Percentiles rank a stretch among this genome's conserved stretches.
Evolutionary conservation across 2,329 filamentous ascomycete species (phyloP).

Genomic region (Microsporum audouinii): DNA sequence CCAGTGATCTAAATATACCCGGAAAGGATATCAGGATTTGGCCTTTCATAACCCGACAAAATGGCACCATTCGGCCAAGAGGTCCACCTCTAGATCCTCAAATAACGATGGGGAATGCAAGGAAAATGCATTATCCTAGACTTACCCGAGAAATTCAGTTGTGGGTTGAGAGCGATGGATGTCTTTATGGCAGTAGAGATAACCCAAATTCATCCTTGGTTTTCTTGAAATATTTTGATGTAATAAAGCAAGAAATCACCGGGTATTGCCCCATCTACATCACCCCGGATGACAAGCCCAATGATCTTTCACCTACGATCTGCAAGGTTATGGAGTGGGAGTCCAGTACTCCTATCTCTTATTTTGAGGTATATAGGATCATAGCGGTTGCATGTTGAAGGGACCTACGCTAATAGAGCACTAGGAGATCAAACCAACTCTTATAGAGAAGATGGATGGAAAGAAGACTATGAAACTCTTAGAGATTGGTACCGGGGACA

Average conservation of each 20-base stretch:
- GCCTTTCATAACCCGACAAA: slow-evolving; percentile 75
- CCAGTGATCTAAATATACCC: not conserved
- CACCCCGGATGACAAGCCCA: slow-evolving; percentile 76
- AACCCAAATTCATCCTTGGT: slow-evolving; percentile 67
- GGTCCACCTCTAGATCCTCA: slow-evolving; percentile 67
- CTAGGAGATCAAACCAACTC: slow-evolving; percentile 86
- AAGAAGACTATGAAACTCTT: slow-evolving; percentile 81
- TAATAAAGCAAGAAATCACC: not conserved
- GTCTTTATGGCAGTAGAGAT: slow-evolving; percentile 57
- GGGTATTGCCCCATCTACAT: slow-evolving; percentile 68
- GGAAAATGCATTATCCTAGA: slow-evolving; percentile 43
- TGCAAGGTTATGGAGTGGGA: not conserved
- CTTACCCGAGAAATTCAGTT: slow-evolving; percentile 49
- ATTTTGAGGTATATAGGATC: not conserved
- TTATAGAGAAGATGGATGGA: slow-evolving; percentile 89
- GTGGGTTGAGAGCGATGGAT: slow-evolving; percentile 71
- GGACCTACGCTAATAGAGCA: not conserved
- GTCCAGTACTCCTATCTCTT: not conserved
- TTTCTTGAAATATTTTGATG: slow-evolving; percentile 56
- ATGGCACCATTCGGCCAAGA: slow-evolving; percentile 92
- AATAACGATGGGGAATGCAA: slow-evolving; percentile 66
- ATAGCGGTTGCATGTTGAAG: not conserved
- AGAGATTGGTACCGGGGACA: slow-evolving; percentile 93
- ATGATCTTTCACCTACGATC: slow-evolving; percentile 65
- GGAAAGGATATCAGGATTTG: not conserved